These are phyloP conservation scores for Pichia gijzeniarum DNA, from an alignment of 805 yeast species.

Conservation along the genomic window DNA sequence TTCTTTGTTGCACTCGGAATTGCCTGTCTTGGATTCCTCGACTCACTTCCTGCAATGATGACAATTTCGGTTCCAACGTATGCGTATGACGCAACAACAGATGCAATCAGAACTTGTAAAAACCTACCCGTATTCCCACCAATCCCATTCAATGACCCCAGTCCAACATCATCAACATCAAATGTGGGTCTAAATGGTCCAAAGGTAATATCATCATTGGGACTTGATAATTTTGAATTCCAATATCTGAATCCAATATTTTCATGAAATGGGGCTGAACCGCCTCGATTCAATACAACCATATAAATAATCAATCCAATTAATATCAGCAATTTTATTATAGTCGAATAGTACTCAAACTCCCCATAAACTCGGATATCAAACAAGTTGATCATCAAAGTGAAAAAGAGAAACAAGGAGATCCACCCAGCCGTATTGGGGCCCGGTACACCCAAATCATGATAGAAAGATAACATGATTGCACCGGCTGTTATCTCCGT, in stretches of 20 bases:
- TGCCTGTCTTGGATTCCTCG: conserved; percentile 71
- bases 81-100: conserved; percentile 63
- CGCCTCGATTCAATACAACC: conserved; percentile 60
- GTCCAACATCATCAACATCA: conserved; percentile 56
- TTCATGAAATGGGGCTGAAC: conserved; percentile 36
- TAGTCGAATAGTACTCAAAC: conserved; percentile 56
- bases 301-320: conserved; percentile 52
- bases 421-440: conserved; percentile 63
- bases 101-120: conserved; percentile 53
- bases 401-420: conserved; percentile 44
- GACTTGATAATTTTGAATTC: conserved; percentile 47
- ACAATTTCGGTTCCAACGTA: conserved; percentile 81
- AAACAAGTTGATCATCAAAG: conserved; percentile 48
- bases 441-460: conserved; percentile 43
- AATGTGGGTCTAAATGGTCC: conserved; percentile 74
- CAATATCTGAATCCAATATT: conserved; percentile 66
- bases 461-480: conserved; percentile 65
- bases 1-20: conserved; percentile 71
- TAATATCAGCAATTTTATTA: conserved; percentile 49
- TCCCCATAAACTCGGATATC: conserved; percentile 74
- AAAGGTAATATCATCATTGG: conserved; percentile 42
- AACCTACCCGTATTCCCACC: conserved; percentile 57
- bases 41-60: conserved; percentile 79
- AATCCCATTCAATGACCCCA: conserved; percentile 47
- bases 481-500: conserved; percentile 78